Conservation (phyloP, 2,329 filamentous ascomycete genomes). For the Lachnellula hyalina region DNA sequence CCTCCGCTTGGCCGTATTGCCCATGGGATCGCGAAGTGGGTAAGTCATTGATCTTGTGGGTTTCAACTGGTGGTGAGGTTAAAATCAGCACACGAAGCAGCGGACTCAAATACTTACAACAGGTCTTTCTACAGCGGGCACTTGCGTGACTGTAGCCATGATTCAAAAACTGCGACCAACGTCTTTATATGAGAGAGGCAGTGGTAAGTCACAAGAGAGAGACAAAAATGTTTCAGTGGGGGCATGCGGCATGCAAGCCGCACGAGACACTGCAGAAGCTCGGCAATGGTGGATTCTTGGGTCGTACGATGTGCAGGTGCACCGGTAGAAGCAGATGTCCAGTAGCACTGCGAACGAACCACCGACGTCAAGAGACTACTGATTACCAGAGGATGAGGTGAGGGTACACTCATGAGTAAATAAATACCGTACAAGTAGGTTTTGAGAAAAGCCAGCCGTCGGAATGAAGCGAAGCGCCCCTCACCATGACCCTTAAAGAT, state of each 20-base stretch:
- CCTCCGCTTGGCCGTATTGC: conserved; percentile 17
- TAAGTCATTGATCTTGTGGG: conserved; percentile 25
- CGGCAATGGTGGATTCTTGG: neutral
- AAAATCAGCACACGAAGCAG: conserved; percentile 7
- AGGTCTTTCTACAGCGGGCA: conserved; percentile 6
- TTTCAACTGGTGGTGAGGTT: conserved; percentile 15
- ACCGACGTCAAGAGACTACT: no score
- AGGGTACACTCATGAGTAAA: no score
- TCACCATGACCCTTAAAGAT: neutral
- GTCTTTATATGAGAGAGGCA: conserved; percentile 1
- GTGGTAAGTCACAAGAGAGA: neutral
- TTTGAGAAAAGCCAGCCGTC: no score
- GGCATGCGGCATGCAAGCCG: neutral
- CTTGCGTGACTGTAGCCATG: conserved; percentile 7
- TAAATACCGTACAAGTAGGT: no score
- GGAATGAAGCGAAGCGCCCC: no score
- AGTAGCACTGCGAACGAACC: no score
- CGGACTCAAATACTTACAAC: conserved; percentile 5
- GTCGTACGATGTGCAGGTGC: neutral
- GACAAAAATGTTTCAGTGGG: neutral
- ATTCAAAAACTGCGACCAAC: neutral
- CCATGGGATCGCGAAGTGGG: conserved; percentile 16
- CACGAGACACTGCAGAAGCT: neutral
- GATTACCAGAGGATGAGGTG: no score
- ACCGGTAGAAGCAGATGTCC: neutral